Evolutionary conservation across 192 early-diverging fungal species (phyloP), one percentile per base, ranked within the genome.

Genomic region (Obelidium mucronatum): DNA sequence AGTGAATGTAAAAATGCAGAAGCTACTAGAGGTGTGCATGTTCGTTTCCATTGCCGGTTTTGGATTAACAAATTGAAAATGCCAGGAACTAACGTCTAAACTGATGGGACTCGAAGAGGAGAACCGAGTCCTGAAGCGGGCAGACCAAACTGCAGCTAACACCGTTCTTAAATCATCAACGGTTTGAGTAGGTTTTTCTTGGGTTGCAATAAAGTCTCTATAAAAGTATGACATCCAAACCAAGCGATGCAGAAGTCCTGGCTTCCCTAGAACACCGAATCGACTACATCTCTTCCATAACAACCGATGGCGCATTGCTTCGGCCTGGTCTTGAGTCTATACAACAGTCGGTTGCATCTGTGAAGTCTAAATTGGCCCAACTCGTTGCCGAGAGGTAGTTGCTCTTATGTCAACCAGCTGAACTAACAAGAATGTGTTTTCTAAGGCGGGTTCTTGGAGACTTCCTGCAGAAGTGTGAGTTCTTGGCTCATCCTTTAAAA

Each of bases 1-100:
- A 60, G 88, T 89, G 31, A 89, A 89, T 66, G 77, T 82, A 19
- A 89, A 89, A 63, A 85, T 89, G 85, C 87, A 89, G 61, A 89
- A 86, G 72, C 76, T 89, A 19, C 73, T 89, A 33, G 87, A 88
- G 78, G 86, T 86, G 26, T 17, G 67, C 30, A 0, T 78, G 31
- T 0, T 13, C 68, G n/a, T n/a, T n/a, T n/a, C n/a, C n/a, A n/a
- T n/a, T n/a, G n/a, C n/a, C 67, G 6, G 15, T 53, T 53, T 48
- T 52, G 37, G 34, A 34, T 48, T 34, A 48, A 0, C 19, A 0
- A 6, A 19, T 48, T 48, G 44, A 6, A 48, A 48, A n/a, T 40
- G 1, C 26, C 42, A 86, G 85, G 85, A 87, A 28, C 54, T 87
- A 15, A 83, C 85, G 28, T 76, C 79, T 17, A 87, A 87, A 54